Conservation (phyloP, 192 early-diverging fungal genomes). For the Gryganskiella cystojenkinii region DNA sequence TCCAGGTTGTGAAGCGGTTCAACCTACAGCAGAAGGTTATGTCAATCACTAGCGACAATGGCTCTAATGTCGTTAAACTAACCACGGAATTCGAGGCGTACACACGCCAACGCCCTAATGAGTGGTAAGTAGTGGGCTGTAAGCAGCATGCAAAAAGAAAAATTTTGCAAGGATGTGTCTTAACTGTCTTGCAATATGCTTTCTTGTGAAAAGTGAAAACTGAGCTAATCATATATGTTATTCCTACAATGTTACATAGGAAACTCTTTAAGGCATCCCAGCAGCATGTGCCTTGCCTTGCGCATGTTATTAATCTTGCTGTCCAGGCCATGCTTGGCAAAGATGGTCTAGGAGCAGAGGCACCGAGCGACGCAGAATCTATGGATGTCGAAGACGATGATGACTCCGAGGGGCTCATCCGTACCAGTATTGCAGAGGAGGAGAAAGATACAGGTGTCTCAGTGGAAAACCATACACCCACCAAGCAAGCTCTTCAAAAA, state of each 20-base stretch:
- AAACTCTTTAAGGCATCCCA: constrained; percentile 1
- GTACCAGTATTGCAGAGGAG: constrained; percentile 6
- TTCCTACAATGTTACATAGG: no score
- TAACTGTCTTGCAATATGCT: no score
- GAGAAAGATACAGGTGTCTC: no score
- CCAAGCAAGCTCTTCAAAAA: no score
- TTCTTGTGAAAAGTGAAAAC: no score
- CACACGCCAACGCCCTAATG: not conserved
- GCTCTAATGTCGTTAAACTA: constrained; percentile 25
- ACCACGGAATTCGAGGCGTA: constrained; percentile 8
- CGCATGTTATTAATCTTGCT: constrained; percentile 30
- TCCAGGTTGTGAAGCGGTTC: constrained; percentile 17
- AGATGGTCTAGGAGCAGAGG: constrained; percentile 18
- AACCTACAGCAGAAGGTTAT: constrained; percentile 19
- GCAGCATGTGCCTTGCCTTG: constrained; percentile 34
- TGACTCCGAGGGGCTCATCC: constrained; percentile 10
- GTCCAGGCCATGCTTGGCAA: constrained; percentile 39
- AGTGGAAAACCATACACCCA: no score
- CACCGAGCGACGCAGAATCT: constrained; percentile 8
- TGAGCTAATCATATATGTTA: not conserved
- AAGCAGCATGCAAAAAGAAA: no score
- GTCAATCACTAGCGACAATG: constrained; percentile 26
- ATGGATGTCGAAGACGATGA: constrained; percentile 23
- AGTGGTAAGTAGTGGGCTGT: constrained; percentile 16
- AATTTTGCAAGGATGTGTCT: no score